Percentiles rank a stretch among this genome's conserved stretches.
Conservation (phyloP, 805 yeast genomes). For the Metschnikowia continentalis region DNA sequence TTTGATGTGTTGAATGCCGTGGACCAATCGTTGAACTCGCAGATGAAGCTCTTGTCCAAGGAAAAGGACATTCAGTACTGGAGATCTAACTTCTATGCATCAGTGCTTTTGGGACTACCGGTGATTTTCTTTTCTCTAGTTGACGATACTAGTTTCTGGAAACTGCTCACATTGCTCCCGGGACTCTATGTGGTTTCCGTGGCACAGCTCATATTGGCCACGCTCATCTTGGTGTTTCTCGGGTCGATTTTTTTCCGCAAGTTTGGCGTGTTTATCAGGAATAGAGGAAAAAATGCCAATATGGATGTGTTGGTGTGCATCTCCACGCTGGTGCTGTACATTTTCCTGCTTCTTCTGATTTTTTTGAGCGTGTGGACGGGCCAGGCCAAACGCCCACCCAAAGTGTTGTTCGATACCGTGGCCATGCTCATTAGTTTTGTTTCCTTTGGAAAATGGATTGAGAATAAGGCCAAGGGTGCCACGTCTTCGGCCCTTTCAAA, state of each 20-base stretch:
- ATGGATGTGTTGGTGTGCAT: slow-evolving; percentile 90
- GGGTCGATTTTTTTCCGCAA: slow-evolving; percentile 66
- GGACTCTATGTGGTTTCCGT: slow-evolving; percentile 67
- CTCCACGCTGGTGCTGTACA: slow-evolving; percentile 75
- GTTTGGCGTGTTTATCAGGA: slow-evolving; percentile 60
- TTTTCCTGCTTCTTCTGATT: slow-evolving; percentile 67
- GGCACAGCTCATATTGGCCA: slow-evolving; percentile 52
- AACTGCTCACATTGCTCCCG: slow-evolving; percentile 35
- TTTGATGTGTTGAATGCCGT: slow-evolving; percentile 46
- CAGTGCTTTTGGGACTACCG: slow-evolving; percentile 60
- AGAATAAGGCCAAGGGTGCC: slow-evolving; percentile 87
- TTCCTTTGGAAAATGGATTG: slow-evolving; percentile 86
- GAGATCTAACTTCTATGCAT: slow-evolving; percentile 50
- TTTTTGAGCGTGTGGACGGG: slow-evolving; percentile 42
- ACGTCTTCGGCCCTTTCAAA: slow-evolving; percentile 86
- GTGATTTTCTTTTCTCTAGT: slow-evolving; percentile 50
- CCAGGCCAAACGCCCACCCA: slow-evolving; percentile 49
- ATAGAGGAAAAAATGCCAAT: slow-evolving; percentile 57
- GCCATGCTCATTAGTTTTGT: slow-evolving; percentile 82
- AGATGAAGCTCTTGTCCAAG: slow-evolving; percentile 63
- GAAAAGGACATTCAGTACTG: slow-evolving; percentile 71
- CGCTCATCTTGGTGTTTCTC: slow-evolving; percentile 60
- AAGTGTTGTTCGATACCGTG: slow-evolving; percentile 78
- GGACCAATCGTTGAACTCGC: slow-evolving; percentile 56
- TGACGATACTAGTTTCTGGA: slow-evolving; percentile 33